Percentiles rank a stretch among this genome's conserved stretches.
These are phyloP conservation scores for Aspergillus hancockii DNA, from an alignment of 495 filamentous ascomycete genomes.

Conservation along the genomic window DNA sequence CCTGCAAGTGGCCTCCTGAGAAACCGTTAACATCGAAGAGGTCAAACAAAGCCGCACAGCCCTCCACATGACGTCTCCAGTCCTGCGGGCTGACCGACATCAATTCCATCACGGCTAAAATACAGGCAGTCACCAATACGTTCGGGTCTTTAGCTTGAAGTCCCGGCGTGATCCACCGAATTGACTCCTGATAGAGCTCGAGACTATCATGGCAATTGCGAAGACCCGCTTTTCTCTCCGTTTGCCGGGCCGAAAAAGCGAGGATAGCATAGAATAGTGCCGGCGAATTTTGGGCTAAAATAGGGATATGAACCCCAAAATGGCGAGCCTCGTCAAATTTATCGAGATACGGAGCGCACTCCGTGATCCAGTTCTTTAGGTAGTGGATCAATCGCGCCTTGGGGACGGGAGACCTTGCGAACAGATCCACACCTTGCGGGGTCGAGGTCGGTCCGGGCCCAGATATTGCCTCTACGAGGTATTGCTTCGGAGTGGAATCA, in stretches of 20 bases:
- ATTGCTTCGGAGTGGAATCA: background rate
- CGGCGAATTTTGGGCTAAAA: background rate
- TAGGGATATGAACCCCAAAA: background rate
- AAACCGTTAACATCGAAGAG: background rate
- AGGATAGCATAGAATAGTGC: background rate
- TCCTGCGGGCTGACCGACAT: background rate
- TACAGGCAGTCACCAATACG: background rate
- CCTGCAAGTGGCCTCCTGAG: background rate
- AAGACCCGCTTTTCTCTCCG: background rate
- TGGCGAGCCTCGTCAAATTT: conserved; percentile 2
- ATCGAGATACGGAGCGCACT: background rate
- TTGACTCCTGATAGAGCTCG: conserved; percentile 4
- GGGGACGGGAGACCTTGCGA: background rate
- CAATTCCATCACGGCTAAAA: background rate
- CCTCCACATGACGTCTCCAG: background rate
- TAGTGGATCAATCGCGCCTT: background rate
- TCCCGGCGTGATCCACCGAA: background rate
- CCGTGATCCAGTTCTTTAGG: background rate
- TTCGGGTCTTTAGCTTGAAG: background rate
- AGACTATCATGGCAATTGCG: conserved; percentile 2
- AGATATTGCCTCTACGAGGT: background rate
- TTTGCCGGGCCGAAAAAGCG: background rate
- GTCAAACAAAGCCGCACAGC: background rate
- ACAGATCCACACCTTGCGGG: background rate
- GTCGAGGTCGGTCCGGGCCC: background rate